A percentile compares a stretch with the other conserved stretches of the same genome.
phyloP scores from a whole-genome alignment of 75 land plant genomes.

The Isoetes taiwanensis region DNA sequence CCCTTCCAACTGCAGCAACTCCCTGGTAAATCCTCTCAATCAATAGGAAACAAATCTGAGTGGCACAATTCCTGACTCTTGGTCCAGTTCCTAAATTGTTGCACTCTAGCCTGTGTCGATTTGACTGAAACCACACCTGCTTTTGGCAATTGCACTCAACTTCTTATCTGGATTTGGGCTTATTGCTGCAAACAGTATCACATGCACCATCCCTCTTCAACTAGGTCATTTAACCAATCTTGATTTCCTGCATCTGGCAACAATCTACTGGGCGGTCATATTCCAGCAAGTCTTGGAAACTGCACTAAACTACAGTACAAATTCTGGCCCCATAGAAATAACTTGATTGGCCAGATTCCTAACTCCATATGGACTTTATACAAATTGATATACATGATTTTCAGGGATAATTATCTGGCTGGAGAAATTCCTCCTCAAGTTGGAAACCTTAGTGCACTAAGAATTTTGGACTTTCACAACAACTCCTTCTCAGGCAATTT shows the following conservation, averaged over 20 bases:
- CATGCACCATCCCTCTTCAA: no score
- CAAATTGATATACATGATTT: slow-evolving; percentile 9
- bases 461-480: no score
- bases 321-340: slow-evolving; percentile 9
- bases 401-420: slow-evolving; percentile 13
- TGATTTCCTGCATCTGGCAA: slow-evolving; percentile 67
- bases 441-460: slow-evolving; percentile 10
- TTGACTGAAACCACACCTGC: no score
- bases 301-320: slow-evolving; percentile 28
- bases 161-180: neutral
- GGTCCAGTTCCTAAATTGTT: no score
- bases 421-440: slow-evolving; percentile 10
- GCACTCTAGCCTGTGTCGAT: no score
- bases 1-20: no score
- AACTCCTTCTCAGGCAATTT: no score
- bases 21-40: no score
- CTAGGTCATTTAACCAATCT: slow-evolving; percentile 19
- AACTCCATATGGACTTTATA: neutral
- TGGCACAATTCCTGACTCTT: no score
- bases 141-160: slow-evolving; percentile 6
- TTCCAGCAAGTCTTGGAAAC: slow-evolving; percentile 56
- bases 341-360: slow-evolving; percentile 12
- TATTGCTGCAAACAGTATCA: slow-evolving; percentile 3
- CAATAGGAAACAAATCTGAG: no score
- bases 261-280: slow-evolving; percentile 49